Evolutionary conservation across 2,329 filamentous ascomycete species (phyloP).

Genomic region (Rhinocladiella mackenziei): DNA sequence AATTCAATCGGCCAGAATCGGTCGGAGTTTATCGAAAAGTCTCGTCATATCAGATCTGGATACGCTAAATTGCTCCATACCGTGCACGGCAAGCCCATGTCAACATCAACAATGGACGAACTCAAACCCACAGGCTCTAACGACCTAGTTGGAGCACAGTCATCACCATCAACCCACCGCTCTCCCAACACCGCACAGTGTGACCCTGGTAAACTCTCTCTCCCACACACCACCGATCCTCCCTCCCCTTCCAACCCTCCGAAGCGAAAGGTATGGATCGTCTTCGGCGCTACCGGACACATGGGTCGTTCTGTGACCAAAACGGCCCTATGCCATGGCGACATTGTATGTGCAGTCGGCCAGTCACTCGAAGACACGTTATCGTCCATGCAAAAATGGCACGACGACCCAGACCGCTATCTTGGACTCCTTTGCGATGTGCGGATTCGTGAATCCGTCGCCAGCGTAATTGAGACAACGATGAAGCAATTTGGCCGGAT

Average conservation of each 20-base stretch:
- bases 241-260: slow-evolving; percentile 66
- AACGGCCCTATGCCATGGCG: slow-evolving; percentile 71
- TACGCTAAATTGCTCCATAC: not conserved
- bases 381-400: slow-evolving; percentile 67
- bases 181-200: slow-evolving; percentile 6
- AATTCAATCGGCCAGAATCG: no score
- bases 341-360: slow-evolving; percentile 82
- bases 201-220: slow-evolving; percentile 47
- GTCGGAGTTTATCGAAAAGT: no score
- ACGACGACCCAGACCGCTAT: slow-evolving; percentile 53
- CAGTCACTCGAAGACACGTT: slow-evolving; percentile 72
- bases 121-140: slow-evolving; percentile 4
- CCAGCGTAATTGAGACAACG: slow-evolving; percentile 64
- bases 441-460: slow-evolving; percentile 72
- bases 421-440: slow-evolving; percentile 87
- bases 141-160: slow-evolving; percentile 3
- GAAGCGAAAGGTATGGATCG: slow-evolving; percentile 80
- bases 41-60: no score
- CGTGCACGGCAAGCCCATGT: not conserved
- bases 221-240: slow-evolving; percentile 83
- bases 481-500: slow-evolving; percentile 73
- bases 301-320: slow-evolving; percentile 90
- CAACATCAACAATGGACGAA: slow-evolving; percentile 10
- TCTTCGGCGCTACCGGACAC: slow-evolving; percentile 96
- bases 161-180: slow-evolving; percentile 7